Conservation (phyloP, 345 rosid genomes). For the Lepidium didymum region DNA sequence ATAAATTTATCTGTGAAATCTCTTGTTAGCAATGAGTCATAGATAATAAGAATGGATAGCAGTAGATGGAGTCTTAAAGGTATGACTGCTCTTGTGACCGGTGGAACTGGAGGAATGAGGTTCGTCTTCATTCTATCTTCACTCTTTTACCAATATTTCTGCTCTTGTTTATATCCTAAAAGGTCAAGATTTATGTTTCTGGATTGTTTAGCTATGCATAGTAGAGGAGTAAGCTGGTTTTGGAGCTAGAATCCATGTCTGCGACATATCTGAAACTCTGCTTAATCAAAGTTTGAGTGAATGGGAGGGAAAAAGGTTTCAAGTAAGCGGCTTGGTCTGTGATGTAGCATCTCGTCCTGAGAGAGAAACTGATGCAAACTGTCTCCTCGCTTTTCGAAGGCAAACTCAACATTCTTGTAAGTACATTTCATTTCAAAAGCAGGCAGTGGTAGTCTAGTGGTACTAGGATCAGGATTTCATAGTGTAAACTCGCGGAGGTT, state of each 20-base stretch:
- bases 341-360: no score
- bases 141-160: not conserved
- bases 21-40: not conserved
- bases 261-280: not conserved
- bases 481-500: no score
- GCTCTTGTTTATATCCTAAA: not conserved
- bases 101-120: conserved; percentile 17
- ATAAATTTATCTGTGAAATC: not conserved
- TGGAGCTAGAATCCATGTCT: not conserved
- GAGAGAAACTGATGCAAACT: not conserved
- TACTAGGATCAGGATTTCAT: no score
- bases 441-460: no score
- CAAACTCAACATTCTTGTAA: conserved; percentile 2
- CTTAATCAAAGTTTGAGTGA: conserved; percentile 4
- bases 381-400: not conserved
- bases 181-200: not conserved
- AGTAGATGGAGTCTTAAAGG: not conserved
- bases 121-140: not conserved
- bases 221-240: conserved; percentile 14
- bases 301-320: not conserved
- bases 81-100: conserved; percentile 20
- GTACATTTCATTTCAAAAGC: not conserved
- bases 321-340: no score
- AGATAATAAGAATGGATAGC: not conserved
- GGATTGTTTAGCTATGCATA: conserved; percentile 11